These are phyloP conservation scores for Jimgerdemannia flammicorona DNA, from an alignment of 192 early-diverging fungal genomes.

Conservation along the genomic window DNA sequence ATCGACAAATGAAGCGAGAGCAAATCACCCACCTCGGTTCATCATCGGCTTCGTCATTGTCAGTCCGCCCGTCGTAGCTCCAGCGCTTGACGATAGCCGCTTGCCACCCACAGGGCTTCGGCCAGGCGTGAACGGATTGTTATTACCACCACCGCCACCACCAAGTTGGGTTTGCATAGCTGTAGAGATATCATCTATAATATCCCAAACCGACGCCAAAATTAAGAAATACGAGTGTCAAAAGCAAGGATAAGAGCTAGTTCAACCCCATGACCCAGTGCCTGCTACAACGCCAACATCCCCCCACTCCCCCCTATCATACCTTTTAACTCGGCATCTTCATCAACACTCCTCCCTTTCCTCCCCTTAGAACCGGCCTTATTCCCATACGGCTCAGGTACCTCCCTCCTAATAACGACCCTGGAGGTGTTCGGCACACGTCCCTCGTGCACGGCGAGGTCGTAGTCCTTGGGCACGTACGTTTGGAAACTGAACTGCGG, in stretches of 20 bases:
- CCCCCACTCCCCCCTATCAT: background rate
- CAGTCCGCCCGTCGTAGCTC: constrained; percentile 3
- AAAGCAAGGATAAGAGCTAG: background rate
- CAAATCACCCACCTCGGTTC: background rate
- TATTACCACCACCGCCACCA: background rate
- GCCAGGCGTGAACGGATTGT: background rate
- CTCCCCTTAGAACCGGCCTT: constrained; percentile 10
- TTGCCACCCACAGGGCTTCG: constrained; percentile 16
- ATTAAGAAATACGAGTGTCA: background rate
- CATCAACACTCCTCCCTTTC: constrained; percentile 11
- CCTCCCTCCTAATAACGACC: constrained; percentile 39
- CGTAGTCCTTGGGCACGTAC: constrained; percentile 27
- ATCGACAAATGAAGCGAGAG: background rate
- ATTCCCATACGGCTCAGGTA: constrained; percentile 38
- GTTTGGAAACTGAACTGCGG: constrained; percentile 50
- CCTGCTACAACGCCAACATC: too few species aligned
- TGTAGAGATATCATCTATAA: constrained; percentile 33
- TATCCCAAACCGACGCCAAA: background rate
- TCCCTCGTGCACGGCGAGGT: constrained; percentile 28
- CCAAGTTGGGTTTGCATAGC: constrained; percentile 35
- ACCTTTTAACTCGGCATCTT: constrained; percentile 32
- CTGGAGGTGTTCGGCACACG: constrained; percentile 34
- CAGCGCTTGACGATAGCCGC: constrained; percentile 30
- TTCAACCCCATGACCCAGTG: too few species aligned
- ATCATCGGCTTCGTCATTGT: background rate